Evolutionary conservation across 371 early-diverging fungal species (phyloP).

Genomic region (Phascolomyces articulosus): DNA sequence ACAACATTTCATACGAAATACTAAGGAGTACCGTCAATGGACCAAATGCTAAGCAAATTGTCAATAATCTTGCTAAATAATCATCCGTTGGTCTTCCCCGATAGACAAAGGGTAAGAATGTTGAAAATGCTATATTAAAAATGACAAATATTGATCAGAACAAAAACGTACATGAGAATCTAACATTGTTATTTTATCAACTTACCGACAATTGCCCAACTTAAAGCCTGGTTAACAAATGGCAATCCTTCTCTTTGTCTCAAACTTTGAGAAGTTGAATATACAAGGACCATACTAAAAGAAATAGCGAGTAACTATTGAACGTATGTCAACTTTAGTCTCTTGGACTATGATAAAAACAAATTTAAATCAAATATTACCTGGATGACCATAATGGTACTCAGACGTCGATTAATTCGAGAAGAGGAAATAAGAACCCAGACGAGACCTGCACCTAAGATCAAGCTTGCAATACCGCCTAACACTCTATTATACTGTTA

Average conservation of each 20-base stretch:
- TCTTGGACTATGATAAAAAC: too few species aligned
- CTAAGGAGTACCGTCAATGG: slow-evolving; percentile 88
- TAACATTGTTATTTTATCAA: too few species aligned
- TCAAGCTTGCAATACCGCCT: background rate
- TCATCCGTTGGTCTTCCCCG: slow-evolving; percentile 68
- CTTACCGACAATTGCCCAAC: slow-evolving; percentile 73
- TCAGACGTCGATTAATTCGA: background rate
- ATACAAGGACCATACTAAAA: slow-evolving; percentile 50
- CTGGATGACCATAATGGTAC: background rate
- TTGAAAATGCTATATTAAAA: slow-evolving; percentile 49
- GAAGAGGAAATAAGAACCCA: background rate
- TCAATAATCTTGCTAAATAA: slow-evolving; percentile 75
- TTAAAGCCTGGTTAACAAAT: slow-evolving; percentile 65
- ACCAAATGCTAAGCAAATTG: slow-evolving; percentile 86
- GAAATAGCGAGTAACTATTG: slow-evolving; percentile 31
- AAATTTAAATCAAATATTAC: background rate
- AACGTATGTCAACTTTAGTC: too few species aligned
- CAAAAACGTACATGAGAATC: background rate
- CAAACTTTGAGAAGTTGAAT: slow-evolving; percentile 55
- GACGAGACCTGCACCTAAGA: slow-evolving; percentile 9
- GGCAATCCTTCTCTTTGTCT: slow-evolving; percentile 68
- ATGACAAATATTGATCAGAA: background rate
- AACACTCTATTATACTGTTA: background rate
- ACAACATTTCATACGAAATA: slow-evolving; percentile 87
- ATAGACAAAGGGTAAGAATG: slow-evolving; percentile 67